phyloP scores from a whole-genome alignment of 192 early-diverging fungal species.

The Coemansia sp. region DNA sequence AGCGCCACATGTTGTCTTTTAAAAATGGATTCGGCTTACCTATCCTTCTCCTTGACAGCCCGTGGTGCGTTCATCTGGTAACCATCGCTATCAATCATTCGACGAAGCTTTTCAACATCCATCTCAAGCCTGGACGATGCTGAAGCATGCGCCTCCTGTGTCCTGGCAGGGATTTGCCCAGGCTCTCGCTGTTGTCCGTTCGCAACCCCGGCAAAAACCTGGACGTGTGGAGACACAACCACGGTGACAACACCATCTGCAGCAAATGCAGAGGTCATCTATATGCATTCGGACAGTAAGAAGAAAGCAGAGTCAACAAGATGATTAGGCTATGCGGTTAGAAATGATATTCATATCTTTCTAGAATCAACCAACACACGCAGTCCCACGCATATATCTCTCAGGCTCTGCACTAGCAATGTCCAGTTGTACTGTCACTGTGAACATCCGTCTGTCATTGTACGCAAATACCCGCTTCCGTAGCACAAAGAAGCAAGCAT shows the following conservation, averaged over 20 bases:
- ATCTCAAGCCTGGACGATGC: conserved; percentile 29
- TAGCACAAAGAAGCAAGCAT: no score
- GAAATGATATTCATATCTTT: not conserved
- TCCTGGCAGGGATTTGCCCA: not conserved
- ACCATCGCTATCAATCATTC: conserved; percentile 26
- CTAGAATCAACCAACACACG: no score
- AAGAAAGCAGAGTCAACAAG: not conserved
- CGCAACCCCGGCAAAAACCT: conserved; percentile 22
- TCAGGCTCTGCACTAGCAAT: no score
- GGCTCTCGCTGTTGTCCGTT: not conserved
- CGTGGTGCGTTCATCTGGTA: conserved; percentile 37
- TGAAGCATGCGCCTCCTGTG: conserved; percentile 4
- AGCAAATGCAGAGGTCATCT: not conserved
- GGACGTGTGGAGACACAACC: conserved; percentile 39
- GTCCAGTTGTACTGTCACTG: no score
- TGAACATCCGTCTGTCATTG: no score
- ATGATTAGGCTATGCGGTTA: not conserved
- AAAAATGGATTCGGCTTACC: conserved; percentile 21
- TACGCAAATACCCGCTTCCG: no score
- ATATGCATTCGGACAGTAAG: not conserved
- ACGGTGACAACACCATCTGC: conserved; percentile 4
- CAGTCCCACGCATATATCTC: no score
- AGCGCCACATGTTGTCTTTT: no score
- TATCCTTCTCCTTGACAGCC: conserved; percentile 45
- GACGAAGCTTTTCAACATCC: conserved; percentile 28